Evolutionary conservation across 441 rosid species (phyloP).

Genomic region (Populus hybrid): DNA sequence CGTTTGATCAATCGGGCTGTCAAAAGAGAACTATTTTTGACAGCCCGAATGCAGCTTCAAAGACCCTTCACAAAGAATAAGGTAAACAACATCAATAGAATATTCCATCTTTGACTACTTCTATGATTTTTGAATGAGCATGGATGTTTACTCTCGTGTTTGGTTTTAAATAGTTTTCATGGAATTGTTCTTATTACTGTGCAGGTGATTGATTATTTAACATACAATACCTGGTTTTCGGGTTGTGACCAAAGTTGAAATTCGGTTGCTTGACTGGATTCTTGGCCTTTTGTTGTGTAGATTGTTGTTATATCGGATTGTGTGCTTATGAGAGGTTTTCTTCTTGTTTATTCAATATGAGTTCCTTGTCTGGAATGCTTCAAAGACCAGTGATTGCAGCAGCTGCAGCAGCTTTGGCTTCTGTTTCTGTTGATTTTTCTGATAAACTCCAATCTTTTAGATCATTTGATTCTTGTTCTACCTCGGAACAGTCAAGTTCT

Average conservation of each 20-base stretch:
- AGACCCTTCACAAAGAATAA: neutral
- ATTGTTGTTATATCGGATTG: conserved; percentile 3
- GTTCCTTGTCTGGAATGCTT: conserved; percentile 65
- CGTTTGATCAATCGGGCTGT: conserved; percentile 30
- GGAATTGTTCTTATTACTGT: neutral
- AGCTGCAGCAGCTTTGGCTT: conserved; percentile 70
- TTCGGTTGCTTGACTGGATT: neutral
- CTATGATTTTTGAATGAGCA: neutral
- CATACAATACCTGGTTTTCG: conserved; percentile 9
- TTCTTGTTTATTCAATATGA: conserved; percentile 42
- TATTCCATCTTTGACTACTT: neutral
- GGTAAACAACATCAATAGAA: neutral
- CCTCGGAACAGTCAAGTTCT: conserved; percentile 32
- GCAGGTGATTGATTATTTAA: conserved; percentile 27
- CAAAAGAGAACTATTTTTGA: conserved; percentile 24
- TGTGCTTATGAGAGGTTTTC: conserved; percentile 30
- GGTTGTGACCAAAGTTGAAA: conserved; percentile 9
- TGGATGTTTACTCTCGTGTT: neutral
- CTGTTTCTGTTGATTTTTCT: conserved; percentile 61
- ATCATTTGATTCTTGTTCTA: conserved; percentile 32
- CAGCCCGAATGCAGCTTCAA: conserved; percentile 31
- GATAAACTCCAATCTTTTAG: conserved; percentile 49
- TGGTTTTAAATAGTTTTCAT: neutral
- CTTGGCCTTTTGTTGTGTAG: neutral
- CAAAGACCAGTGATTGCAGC: conserved; percentile 88